Percentiles rank a stretch among this genome's conserved stretches.
Evolutionary conservation across 2,329 filamentous ascomycete species (phyloP).

Genomic region (Diaporthe batatas): DNA sequence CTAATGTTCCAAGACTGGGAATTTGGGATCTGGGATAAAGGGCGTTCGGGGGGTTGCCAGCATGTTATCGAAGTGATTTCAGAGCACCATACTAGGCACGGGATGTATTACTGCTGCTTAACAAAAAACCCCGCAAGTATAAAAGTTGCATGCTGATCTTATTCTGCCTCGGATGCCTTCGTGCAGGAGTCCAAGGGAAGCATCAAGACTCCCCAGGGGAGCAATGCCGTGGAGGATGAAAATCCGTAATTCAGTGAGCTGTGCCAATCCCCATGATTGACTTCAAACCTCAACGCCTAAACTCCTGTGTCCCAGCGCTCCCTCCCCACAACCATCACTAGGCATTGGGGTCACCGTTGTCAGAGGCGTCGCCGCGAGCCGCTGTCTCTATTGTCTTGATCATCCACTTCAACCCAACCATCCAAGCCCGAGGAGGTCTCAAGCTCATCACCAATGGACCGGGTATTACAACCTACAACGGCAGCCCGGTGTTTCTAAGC

Average conservation of each 20-base stretch:
- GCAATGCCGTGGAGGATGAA: background rate
- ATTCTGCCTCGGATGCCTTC: background rate
- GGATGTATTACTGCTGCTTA: background rate
- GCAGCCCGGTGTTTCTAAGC: conserved; percentile 34
- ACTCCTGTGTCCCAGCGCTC: conserved; percentile 10
- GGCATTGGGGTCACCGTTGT: background rate
- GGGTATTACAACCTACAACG: background rate
- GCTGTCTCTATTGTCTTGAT: background rate
- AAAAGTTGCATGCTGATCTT: background rate
- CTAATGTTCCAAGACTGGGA: conserved; percentile 6
- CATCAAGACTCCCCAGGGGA: background rate
- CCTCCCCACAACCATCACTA: conserved; percentile 1
- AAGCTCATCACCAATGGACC: background rate
- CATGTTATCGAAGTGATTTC: conserved; percentile 8
- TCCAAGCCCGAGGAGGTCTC: background rate
- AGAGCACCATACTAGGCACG: conserved; percentile 14
- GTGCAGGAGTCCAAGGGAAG: background rate
- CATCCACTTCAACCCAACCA: conserved; percentile 12
- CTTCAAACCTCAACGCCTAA: conserved; percentile 26
- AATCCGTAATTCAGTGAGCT: background rate
- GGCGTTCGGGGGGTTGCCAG: conserved; percentile 2
- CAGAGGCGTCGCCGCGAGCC: background rate
- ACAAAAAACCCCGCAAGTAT: background rate
- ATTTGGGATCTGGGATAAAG: conserved; percentile 3
- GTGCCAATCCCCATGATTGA: conserved; percentile 3